Percentiles rank a stretch among this genome's conserved stretches.
Evolutionary conservation across 805 yeast species (phyloP).

Genomic region (Wickerhamiella slavikovae): DNA sequence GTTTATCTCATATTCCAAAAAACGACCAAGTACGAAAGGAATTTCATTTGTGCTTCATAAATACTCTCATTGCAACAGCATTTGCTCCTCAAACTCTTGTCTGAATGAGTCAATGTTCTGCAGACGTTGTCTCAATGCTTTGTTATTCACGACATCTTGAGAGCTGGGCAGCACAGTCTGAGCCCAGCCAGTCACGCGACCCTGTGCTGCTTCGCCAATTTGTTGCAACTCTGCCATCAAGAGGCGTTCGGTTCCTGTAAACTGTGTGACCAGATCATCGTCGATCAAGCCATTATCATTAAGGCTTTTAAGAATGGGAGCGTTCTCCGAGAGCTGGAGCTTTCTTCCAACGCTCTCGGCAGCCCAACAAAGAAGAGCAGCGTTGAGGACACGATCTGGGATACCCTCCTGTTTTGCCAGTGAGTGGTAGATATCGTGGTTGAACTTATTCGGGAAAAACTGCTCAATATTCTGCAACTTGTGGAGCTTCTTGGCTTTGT

Average conservation of each 20-base stretch:
- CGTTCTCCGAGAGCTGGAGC: conserved; percentile 60
- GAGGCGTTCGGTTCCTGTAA: conserved; percentile 51
- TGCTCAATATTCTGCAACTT: conserved; percentile 44
- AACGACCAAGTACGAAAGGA: no score
- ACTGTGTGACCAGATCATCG: conserved; percentile 69
- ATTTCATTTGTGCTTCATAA: no score
- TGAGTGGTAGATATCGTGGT: conserved; percentile 40
- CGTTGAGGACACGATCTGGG: conserved; percentile 58
- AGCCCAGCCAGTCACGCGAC: conserved; percentile 61
- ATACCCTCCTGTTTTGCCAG: conserved; percentile 37
- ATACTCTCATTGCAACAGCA: background rate
- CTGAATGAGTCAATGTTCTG: conserved; percentile 11
- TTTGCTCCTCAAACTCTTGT: conserved; percentile 6
- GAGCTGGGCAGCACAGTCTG: conserved; percentile 54
- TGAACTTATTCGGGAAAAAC: conserved; percentile 44
- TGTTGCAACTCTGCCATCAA: conserved; percentile 68
- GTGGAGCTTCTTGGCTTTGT: conserved; percentile 34
- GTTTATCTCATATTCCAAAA: no score
- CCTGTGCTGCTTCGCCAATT: conserved; percentile 54
- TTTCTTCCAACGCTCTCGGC: conserved; percentile 75
- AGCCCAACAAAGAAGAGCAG: conserved; percentile 49
- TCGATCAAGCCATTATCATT: conserved; percentile 84
- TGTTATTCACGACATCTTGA: conserved; percentile 81
- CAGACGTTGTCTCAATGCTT: conserved; percentile 68
- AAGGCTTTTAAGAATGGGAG: conserved; percentile 43